A percentile compares a stretch with the other conserved stretches of the same genome.
Evolutionary conservation across 2,329 filamentous ascomycete species (phyloP).

Genomic region (Fusarium keratoplasticum): DNA sequence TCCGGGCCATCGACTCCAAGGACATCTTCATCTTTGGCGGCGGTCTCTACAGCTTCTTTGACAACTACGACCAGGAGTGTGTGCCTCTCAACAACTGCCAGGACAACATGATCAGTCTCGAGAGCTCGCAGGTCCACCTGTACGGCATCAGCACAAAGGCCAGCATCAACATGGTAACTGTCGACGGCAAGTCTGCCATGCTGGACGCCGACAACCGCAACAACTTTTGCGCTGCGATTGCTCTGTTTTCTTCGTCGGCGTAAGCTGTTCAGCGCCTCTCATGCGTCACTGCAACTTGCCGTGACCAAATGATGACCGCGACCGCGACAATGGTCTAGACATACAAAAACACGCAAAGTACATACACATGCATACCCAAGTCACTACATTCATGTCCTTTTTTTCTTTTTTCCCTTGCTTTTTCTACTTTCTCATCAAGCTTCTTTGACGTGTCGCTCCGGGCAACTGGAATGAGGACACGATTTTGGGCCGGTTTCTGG

Average conservation of each 20-base stretch:
- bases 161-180: slow-evolving; percentile 76
- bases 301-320: background rate
- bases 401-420: background rate
- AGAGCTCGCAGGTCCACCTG: slow-evolving; percentile 73
- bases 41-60: slow-evolving; percentile 85
- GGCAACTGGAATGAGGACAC: background rate
- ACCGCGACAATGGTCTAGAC: background rate
- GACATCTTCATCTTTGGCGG: slow-evolving; percentile 78
- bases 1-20: slow-evolving; percentile 75
- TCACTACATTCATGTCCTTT: background rate
- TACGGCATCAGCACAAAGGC: slow-evolving; percentile 82
- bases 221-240: slow-evolving; percentile 73
- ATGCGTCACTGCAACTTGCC: background rate
- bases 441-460: background rate
- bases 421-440: background rate
- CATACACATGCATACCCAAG: slow-evolving; percentile 16
- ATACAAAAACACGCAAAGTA: background rate
- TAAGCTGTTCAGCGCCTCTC: background rate
- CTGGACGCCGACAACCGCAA: slow-evolving; percentile 72
- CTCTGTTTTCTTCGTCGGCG: slow-evolving; percentile 44
- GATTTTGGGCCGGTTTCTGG: slow-evolving; percentile 31
- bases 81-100: slow-evolving; percentile 78
- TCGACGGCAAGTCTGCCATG: slow-evolving; percentile 66
- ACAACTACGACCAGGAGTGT: slow-evolving; percentile 82
- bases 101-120: slow-evolving; percentile 79